Conservation (phyloP, 768 basidiomycete species). For the Hysterangium stoloniferum region DNA sequence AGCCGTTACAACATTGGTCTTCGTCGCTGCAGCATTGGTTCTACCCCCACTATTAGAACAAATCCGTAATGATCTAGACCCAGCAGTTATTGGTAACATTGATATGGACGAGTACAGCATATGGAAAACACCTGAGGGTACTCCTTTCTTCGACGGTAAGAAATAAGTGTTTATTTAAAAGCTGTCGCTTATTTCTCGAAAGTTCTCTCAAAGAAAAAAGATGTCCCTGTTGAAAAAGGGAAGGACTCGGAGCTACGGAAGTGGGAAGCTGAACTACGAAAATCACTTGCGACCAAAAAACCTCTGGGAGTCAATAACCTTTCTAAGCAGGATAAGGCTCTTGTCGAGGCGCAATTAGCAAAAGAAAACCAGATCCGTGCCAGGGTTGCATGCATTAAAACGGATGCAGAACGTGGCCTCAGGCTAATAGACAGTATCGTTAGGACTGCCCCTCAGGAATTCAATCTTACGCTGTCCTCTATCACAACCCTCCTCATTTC, state of each 20-base stretch:
- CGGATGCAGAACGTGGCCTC: conserved; percentile 56
- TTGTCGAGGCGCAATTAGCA: conserved; percentile 76
- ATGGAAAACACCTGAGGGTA: conserved; percentile 82
- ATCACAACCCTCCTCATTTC: conserved; percentile 56
- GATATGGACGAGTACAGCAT: conserved; percentile 72
- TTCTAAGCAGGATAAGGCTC: conserved; percentile 77
- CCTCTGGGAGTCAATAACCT: conserved; percentile 39
- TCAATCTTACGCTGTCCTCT: conserved; percentile 47
- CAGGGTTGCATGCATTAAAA: conserved; percentile 47
- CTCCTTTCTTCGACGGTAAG: conserved; percentile 71
- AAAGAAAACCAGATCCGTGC: conserved; percentile 68
- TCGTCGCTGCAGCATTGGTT: conserved; percentile 64
- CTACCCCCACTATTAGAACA: conserved; percentile 67
- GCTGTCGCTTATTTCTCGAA: conserved; percentile 7
- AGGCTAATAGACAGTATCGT: conserved; percentile 61
- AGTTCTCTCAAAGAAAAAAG: conserved; percentile 62
- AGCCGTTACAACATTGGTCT: conserved; percentile 68
- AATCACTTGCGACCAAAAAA: conserved; percentile 78
- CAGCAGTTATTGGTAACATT: conserved; percentile 48
- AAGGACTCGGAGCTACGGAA: conserved; percentile 86
- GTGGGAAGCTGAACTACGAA: conserved; percentile 94
- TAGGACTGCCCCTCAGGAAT: conserved; percentile 37
- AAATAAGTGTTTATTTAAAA: conserved; percentile 5
- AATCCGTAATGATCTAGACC: conserved; percentile 56
- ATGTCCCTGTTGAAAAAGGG: conserved; percentile 53